phyloP scores from a whole-genome alignment of 202 grass and related monocot species.

The Bolboschoenoplectus hybrid region DNA sequence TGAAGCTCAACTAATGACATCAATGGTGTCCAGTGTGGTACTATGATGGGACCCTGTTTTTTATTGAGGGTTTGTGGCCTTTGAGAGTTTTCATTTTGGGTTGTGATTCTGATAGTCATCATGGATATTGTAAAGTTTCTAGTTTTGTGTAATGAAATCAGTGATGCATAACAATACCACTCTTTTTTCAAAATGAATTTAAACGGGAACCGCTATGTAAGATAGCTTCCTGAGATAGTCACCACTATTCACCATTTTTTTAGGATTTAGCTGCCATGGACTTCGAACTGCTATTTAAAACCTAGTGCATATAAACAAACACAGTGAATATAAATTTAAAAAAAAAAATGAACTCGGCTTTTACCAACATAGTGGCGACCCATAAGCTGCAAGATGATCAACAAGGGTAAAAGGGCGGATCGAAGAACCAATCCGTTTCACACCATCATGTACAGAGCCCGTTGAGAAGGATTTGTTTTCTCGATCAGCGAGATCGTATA shows the following conservation, averaged over 20 bases:
- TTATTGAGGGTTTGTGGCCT: neutral
- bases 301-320: neutral
- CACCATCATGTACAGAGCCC: neutral
- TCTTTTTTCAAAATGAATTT: neutral
- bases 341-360: neutral
- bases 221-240: neutral
- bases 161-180: neutral
- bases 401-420: slow-evolving; percentile 16
- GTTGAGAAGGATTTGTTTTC: neutral
- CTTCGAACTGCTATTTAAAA: neutral
- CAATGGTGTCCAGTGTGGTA: neutral
- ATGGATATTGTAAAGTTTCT: neutral
- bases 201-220: neutral
- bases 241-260: neutral
- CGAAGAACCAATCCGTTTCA: neutral
- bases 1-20: neutral
- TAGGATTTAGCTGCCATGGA: neutral
- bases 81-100: neutral
- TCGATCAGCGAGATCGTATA: neutral
- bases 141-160: neutral
- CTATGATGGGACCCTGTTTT: neutral
- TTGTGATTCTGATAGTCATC: neutral
- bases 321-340: neutral
- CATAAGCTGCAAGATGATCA: slow-evolving; percentile 3
- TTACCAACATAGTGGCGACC: neutral